Evolutionary conservation across 306 rosid genomes (phyloP), one percentile per base, ranked within the genome.

Genomic region (Gastrolobium villosum): DNA sequence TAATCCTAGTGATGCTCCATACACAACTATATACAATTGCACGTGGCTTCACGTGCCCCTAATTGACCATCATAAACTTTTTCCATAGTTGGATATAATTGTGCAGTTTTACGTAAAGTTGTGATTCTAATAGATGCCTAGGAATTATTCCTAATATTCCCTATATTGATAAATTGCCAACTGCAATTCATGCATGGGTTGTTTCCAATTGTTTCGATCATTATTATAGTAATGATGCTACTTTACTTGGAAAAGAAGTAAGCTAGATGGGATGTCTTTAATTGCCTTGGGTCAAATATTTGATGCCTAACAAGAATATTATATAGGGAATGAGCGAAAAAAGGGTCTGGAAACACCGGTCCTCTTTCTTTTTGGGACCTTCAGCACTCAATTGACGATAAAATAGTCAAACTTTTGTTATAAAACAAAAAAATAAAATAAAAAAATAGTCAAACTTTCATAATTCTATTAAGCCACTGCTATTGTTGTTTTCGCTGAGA

Each of bases 201-300:
- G 61, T 78, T 59, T 62, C 32, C 13, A 8, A 62, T 66, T 34
- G 10, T 11, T 39, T 44, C 49, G 6, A 70, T 78, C 35, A 79
- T 60, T 28, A 76, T 35, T 70, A n/a, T 37, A 37, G 65, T 53
- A 68, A 70, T 69, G 5, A 75, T 76, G 69, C 44, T 46, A 55
- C 63, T 80, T 75, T 65, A 49, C 79, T 65, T 65, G 69, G 56
- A 76, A 71, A 49, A 1, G 41, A 81, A 36, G 79, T 71, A 75
- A 54, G 49, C 54, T n/a, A 36, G 52, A 49, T 63, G 6, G 41
- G 46, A 78, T 65, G 53, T 32, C 49, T 39, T n/a, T 50, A 6
- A 10, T 72, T 64, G 44, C n/a, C n/a, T 50, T 59, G 36, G 55
- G 56, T 72, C 85, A 72, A 80, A 65, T 20, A 9, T 72, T 56